Evolutionary conservation across 768 basidiomycete species (phyloP), one percentile per base, ranked within the genome.

Genomic region (Russula compacta): DNA sequence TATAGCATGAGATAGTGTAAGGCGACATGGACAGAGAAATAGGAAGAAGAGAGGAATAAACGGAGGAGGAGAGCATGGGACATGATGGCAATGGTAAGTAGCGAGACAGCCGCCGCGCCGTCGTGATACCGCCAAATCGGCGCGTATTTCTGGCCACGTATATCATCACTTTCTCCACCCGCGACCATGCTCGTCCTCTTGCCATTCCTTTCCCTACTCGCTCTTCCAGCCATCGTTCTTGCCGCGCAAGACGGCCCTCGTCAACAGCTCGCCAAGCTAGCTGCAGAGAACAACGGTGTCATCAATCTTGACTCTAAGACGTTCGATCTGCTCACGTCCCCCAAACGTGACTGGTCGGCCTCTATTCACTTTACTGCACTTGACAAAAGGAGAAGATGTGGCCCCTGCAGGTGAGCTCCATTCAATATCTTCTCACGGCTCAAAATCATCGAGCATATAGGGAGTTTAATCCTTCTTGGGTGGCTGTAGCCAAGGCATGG

Each of bases 21-120:
- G 35, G 94, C 94, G 67, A 95, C 87, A 77, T 95, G 89, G 58
- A 95, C 89, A 11, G 89, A 89, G 76, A 97, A 98, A 78, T 91
- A 98, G 39, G 85, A 85, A 4, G 91, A 88, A 19, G 91, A 92
- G 59, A 95, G 85, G 72, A 97, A 95, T 52, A 98, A 85, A 35
- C 94, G 87, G 57, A 98, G 82, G 55, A 95, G 86, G 63, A 93
- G 79, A 49, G 84, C 89, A 87, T 93, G 89, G 67, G 87, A 89
- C 74, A 74, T 65, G 60, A 40, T 59, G 51, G 54, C 21, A 12
- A 35, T 12, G 51, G 54, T 32, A 12, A 35, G 15, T 21, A 29
- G 24, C 48, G 42, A 36, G 48, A 44, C 53, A 32, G 12, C 53
- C 29, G 29, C 56, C 36, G 44, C 44, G 12, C n/a, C 6, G 32